Percentiles rank a stretch among this genome's conserved stretches.
Evolutionary conservation across 2,329 filamentous ascomycete species (phyloP).

Genomic region (Bipolaris cookei): DNA sequence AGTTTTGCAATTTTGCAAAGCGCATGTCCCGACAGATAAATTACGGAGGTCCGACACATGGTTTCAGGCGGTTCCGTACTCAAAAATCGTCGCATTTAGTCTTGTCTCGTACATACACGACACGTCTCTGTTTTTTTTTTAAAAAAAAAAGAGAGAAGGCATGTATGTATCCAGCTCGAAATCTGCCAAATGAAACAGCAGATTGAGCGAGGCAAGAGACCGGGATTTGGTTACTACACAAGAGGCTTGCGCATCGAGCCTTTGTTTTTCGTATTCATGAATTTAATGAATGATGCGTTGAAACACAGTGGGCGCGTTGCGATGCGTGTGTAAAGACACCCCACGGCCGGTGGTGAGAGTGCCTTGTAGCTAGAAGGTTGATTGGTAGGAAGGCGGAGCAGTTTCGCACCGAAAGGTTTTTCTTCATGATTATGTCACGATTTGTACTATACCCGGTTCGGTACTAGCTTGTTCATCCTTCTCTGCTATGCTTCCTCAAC

Average conservation of each 20-base stretch:
- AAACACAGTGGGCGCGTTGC: neutral
- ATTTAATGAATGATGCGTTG: neutral
- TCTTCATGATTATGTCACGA: slow-evolving; percentile 13
- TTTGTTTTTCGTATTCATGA: neutral
- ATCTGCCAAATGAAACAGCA: slow-evolving; percentile 40
- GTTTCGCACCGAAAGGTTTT: slow-evolving; percentile 12
- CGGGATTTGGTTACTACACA: neutral
- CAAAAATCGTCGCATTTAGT: slow-evolving; percentile 49
- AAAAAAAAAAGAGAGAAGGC: neutral
- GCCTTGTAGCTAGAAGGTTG: slow-evolving; percentile 4
- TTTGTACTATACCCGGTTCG: neutral
- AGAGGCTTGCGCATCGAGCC: neutral
- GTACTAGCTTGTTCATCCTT: neutral
- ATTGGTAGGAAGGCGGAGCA: slow-evolving; percentile 5
- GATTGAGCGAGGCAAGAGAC: slow-evolving; percentile 52
- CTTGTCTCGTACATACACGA: slow-evolving; percentile 46
- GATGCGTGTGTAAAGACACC: neutral
- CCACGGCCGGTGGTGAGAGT: neutral
- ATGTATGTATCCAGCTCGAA: slow-evolving; percentile 48
- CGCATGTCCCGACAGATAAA: slow-evolving; percentile 49
- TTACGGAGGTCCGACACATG: slow-evolving; percentile 47
- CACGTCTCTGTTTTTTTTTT: neutral
- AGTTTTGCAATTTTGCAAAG: too few species aligned
- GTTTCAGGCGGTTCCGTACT: slow-evolving; percentile 46
- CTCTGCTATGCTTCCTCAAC: neutral